Evolutionary conservation across 179 eudicot species (phyloP), one percentile per base, ranked within the genome.

Genomic region (Patellifolia procumbens): DNA sequence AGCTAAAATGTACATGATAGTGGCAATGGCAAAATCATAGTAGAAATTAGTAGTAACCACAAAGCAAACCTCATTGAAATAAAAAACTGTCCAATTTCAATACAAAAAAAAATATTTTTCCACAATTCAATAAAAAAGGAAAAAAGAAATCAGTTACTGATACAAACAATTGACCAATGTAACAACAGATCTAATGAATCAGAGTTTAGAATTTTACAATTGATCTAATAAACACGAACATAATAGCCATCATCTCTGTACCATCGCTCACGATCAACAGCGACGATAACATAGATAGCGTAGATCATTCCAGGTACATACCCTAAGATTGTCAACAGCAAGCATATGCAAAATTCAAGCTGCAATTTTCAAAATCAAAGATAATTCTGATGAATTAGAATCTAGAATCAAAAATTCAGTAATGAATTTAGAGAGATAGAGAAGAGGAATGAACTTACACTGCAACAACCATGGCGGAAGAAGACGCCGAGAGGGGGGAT

Each of bases 401-500:
- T 65, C 42, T 28, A n/a, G 43, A 45, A 10, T 29, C 19, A 19
- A 11, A 55, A 42, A 26, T 3, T 20, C 7, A 32, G 17, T 52
- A 48, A 48, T 34, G 59, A 53, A 79, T 28, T 12, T 39, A 31
- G n/a, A n/a, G n/a, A n/a, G n/a, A n/a, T n/a, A n/a, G n/a, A 75
- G 48, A 32, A 29, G 76, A 48, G 43, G 11, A 64, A 15, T 16
- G 70, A 75, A 49, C 87, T 48, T 86, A 91, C 94, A 64, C 87
- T 82, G 86, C 97, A 91, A 80, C 92, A 90, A 43, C 94, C 97
- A 58, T 90, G 92, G 70, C 94, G 83, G 85, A 90, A 84, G 86
- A 85, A 90, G 73, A 91, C 97, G 68, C 94, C 97, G 62, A 91
- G 82, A 28, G 97, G 97, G 78, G 97, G 97, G 51, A 90, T 87